These are phyloP conservation scores for Pseudocercospora cruenta DNA, from an alignment of 2,329 filamentous ascomycete genomes.

Conservation along the genomic window DNA sequence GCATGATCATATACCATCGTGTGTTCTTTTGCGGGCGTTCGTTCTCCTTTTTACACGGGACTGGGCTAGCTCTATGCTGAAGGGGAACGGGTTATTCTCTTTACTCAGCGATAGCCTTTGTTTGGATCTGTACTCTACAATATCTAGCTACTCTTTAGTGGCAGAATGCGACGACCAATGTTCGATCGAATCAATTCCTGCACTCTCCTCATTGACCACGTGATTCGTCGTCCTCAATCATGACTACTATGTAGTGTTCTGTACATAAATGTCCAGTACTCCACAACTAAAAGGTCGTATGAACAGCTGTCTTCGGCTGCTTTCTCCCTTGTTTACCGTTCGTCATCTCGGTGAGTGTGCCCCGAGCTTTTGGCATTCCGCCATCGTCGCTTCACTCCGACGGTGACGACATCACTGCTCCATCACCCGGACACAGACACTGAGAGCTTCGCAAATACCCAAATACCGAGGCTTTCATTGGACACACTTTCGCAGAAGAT, in stretches of 20 bases:
- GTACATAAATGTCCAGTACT: neutral
- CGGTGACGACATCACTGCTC: neutral
- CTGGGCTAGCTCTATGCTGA: neutral
- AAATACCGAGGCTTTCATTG: conserved; percentile 5
- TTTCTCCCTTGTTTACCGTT: neutral
- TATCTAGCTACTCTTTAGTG: conserved; percentile 9
- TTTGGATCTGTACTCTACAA: conserved; percentile 8
- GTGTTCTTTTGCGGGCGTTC: conserved; percentile 2
- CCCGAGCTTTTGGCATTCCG: neutral
- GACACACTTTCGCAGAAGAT: conserved; percentile 1
- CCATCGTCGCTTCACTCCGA: neutral
- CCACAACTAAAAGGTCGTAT: neutral
- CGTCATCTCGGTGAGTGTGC: neutral
- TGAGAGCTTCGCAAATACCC: neutral
- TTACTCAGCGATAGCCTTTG: neutral
- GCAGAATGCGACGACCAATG: conserved; percentile 12
- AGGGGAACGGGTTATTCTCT: neutral
- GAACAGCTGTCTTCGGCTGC: neutral
- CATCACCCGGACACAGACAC: neutral
- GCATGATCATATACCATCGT: conserved; percentile 14
- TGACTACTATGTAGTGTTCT: neutral
- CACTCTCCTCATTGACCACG: neutral
- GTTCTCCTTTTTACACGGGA: neutral
- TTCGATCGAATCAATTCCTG: neutral
- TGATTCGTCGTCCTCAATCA: neutral